phyloP scores from a whole-genome alignment of 2,329 filamentous ascomycete species.

The Aspergillus sergii region DNA sequence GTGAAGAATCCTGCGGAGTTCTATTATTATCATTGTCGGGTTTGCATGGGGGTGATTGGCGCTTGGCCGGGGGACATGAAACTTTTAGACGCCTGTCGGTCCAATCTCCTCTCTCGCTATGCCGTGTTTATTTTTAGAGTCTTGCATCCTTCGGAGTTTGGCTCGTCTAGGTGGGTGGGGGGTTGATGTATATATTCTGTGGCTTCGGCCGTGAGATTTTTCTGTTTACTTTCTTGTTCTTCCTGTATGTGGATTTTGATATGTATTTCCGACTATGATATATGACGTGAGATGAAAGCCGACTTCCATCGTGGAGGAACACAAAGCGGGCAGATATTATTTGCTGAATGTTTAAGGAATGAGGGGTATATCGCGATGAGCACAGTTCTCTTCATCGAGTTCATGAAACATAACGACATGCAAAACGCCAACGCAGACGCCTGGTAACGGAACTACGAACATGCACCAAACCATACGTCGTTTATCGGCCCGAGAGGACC shows the following conservation, averaged over 20 bases:
- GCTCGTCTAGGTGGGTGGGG: neutral
- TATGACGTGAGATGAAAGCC: neutral
- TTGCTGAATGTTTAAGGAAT: neutral
- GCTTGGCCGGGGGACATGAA: neutral
- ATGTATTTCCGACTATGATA: neutral
- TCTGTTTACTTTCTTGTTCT: too few relatives aligned
- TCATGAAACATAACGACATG: constrained; percentile 2
- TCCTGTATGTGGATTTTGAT: neutral
- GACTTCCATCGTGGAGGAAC: neutral
- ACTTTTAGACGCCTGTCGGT: neutral
- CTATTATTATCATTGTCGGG: neutral
- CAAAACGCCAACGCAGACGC: neutral
- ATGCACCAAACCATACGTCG: neutral
- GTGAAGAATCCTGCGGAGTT: neutral
- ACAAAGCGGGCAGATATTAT: neutral
- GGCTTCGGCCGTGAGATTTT: neutral
- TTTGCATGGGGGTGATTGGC: neutral
- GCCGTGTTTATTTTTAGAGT: constrained; percentile 14
- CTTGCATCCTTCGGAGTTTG: neutral
- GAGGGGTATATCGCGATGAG: constrained; percentile 1
- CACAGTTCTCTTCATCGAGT: neutral
- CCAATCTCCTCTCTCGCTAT: neutral
- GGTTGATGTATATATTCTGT: neutral
- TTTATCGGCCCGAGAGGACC: neutral
- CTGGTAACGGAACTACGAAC: neutral